Evolutionary conservation across 208 protist genomes (phyloP), one percentile per base, ranked within the genome.

Genomic region (Tetramitus jugosus): DNA sequence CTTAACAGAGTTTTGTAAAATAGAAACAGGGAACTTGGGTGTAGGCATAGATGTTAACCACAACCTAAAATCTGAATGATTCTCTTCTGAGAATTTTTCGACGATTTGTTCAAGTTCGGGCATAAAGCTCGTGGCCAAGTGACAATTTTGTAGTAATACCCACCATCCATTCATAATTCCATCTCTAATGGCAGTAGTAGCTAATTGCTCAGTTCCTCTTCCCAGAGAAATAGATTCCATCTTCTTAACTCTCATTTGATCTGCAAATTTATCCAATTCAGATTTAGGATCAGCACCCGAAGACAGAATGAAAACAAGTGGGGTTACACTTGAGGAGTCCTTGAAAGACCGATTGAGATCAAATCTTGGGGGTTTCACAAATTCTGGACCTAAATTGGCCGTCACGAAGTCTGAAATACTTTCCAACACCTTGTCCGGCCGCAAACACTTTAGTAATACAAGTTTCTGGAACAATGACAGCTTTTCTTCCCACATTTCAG

Each of bases 31-130:
- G 84, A 99, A 99, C 65, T 91, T 84, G 13, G 88, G 82, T 71
- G 87, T 95, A 0, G 97, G 97, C 93, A 99, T 98, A 45, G 94
- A 96, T 7, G 97, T 99, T 46, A 99, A 89, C 96, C 97, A 99
- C 8, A 99, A 86, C 23, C 97, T 90, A 90, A 98, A 99, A 75
- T 91, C 90, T 35, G 91, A 91, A 88, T 98, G 91, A 33, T 97
- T 87, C 76, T 84, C 87, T 42, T 89, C 68, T n/a, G 85, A 79
- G 77, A 95, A 92, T 49, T 84, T 76, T 84, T 98, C 96, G 13
- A 98, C 93, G 52, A 98, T 81, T 1, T 93, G 89, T 87, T 99
- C 96, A 45, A 99, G 86, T 29, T 84, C 88, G 33, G 95, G 93
- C 95, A 99, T 97, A 96, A 97, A 99, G 46, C 91, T 96, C 33